Conservation (phyloP, 139 green algal genomes). For the Haematococcus sp. region DNA sequence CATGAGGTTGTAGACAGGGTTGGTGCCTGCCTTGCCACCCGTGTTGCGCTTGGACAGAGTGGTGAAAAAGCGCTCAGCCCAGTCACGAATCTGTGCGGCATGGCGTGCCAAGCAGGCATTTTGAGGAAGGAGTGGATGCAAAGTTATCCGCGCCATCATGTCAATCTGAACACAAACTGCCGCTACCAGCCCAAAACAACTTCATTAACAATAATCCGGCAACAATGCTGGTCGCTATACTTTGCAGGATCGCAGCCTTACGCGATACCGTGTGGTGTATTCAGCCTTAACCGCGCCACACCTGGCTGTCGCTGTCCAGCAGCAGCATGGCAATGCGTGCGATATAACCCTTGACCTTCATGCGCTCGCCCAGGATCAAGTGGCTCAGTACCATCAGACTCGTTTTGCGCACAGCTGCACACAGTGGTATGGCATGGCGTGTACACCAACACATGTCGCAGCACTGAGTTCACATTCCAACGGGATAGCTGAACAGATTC, state of each 20-base stretch:
- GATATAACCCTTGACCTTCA: constrained; percentile 90
- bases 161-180: background rate
- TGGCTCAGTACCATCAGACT: constrained; percentile 89
- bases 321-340: constrained; percentile 76
- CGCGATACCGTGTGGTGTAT: no score
- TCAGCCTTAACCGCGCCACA: background rate
- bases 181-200: no score
- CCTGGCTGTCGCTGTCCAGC: constrained; percentile 30
- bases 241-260: no score
- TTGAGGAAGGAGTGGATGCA: no score
- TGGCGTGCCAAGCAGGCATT: no score
- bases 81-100: constrained; percentile 5
- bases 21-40: constrained; percentile 42
- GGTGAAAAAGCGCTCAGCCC: constrained; percentile 12
- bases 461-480: no score
- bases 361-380: constrained; percentile 96
- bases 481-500: no score
- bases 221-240: no score
- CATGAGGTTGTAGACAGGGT: constrained; percentile 92
- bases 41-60: constrained; percentile 3
- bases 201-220: no score
- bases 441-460: no score
- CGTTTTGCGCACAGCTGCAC: constrained; percentile 66
- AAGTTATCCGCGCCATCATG: no score
- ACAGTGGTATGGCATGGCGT: no score